These are phyloP conservation scores for Coriolopsis trogii DNA, from an alignment of 1,284 basidiomycete genomes.

Conservation along the genomic window DNA sequence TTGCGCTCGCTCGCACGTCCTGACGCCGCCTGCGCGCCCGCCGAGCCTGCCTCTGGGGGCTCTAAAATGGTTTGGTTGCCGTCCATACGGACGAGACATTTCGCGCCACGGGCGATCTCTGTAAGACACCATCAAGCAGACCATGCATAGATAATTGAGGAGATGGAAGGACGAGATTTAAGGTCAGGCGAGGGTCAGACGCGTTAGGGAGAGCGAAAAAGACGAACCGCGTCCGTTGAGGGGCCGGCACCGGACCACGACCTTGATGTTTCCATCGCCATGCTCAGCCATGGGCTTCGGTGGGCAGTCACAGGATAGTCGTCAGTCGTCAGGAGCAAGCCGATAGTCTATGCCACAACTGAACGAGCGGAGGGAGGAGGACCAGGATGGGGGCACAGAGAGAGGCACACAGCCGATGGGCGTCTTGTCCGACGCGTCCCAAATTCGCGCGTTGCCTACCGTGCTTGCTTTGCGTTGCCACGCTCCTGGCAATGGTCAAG, in stretches of 20 bases:
- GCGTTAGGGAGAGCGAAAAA: conserved; percentile 6
- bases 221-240: conserved; percentile 88
- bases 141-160: neutral
- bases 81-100: conserved; percentile 90
- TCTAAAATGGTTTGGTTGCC: conserved; percentile 90
- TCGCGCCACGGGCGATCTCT: conserved; percentile 92
- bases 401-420: conserved; percentile 5
- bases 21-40: conserved; percentile 55
- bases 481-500: no score
- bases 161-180: neutral
- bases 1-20: conserved; percentile 87
- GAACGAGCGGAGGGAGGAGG: conserved; percentile 15
- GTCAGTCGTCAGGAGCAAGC: conserved; percentile 3
- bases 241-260: conserved; percentile 94
- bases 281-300: conserved; percentile 54
- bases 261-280: conserved; percentile 91
- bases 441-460: no score
- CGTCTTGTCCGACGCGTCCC: conserved; percentile 7
- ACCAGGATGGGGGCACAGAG: conserved; percentile 8
- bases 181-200: conserved; percentile 15
- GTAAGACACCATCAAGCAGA: conserved; percentile 10
- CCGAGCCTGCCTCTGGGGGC: conserved; percentile 79
- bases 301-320: conserved; percentile 1
- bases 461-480: conserved; percentile 11
- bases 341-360: conserved; percentile 18